Evolutionary conservation across 169 alveolate species (phyloP).

Genomic region (Perkinsus chesapeaki): DNA sequence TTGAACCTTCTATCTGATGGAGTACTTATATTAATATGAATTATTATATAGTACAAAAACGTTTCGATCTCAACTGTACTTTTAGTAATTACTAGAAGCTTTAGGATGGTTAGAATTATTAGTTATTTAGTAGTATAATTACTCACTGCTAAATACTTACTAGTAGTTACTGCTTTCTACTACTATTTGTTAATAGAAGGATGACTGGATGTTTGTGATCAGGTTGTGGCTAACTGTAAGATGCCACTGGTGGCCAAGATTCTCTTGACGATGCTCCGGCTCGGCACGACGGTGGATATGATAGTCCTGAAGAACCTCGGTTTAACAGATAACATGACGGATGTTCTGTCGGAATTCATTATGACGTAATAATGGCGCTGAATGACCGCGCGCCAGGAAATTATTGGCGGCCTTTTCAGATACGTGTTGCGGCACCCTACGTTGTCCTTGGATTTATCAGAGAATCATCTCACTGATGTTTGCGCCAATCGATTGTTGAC

Average conservation of each 20-base stretch:
- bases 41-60: too few species aligned
- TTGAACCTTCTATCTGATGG: too few species aligned
- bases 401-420: too few species aligned
- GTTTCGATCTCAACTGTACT: too few species aligned
- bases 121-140: too few species aligned
- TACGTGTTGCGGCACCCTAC: background rate
- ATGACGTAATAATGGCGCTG: too few species aligned
- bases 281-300: background rate
- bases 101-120: too few species aligned
- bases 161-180: too few species aligned
- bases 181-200: background rate
- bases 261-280: background rate
- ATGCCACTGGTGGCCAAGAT: background rate
- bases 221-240: background rate
- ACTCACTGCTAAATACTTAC: too few species aligned
- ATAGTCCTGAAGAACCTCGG: background rate
- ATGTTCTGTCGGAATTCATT: background rate
- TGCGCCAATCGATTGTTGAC: background rate
- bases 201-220: background rate
- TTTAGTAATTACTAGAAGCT: too few species aligned
- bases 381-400: too few species aligned
- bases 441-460: background rate
- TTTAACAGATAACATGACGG: background rate
- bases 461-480: background rate
- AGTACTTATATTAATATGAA: too few species aligned